phyloP scores from a whole-genome alignment of 2,329 filamentous ascomycete species.

The Monosporascus sp. region DNA sequence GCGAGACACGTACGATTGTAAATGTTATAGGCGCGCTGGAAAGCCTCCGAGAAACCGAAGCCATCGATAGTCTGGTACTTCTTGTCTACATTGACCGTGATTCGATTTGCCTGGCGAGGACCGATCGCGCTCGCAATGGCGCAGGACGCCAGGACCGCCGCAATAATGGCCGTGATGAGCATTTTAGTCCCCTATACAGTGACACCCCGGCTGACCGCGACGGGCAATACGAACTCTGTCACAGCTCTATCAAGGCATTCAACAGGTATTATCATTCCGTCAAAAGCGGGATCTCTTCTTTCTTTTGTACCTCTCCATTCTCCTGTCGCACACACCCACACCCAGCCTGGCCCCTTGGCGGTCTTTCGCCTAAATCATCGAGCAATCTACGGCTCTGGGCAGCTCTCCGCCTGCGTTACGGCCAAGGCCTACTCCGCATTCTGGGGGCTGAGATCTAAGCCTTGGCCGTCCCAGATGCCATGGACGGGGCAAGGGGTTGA shows the following conservation, averaged over 20 bases:
- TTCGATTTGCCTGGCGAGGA: background rate
- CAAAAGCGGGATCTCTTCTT: background rate
- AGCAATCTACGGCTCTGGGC: background rate
- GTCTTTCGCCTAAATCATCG: background rate
- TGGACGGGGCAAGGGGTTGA: background rate
- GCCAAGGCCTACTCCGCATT: background rate
- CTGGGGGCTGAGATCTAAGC: background rate
- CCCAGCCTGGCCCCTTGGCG: background rate
- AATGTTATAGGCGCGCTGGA: slow-evolving; percentile 31
- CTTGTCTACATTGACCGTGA: slow-evolving; percentile 3
- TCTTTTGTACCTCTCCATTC: background rate
- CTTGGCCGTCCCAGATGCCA: background rate
- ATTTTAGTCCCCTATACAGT: background rate
- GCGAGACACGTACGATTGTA: background rate
- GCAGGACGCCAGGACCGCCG: background rate
- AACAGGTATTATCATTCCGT: background rate
- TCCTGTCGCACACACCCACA: no score
- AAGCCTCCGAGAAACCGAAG: slow-evolving; percentile 34
- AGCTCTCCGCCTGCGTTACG: background rate
- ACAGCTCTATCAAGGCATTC: background rate
- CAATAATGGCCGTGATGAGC: background rate
- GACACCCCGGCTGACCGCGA: background rate
- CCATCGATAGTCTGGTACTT: slow-evolving; percentile 36
- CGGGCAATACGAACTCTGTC: no score
- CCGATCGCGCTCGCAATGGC: background rate